Evolutionary conservation across 352 stramenopile genomes (phyloP).

Genomic region (Phytopythium chamaehyphon): DNA sequence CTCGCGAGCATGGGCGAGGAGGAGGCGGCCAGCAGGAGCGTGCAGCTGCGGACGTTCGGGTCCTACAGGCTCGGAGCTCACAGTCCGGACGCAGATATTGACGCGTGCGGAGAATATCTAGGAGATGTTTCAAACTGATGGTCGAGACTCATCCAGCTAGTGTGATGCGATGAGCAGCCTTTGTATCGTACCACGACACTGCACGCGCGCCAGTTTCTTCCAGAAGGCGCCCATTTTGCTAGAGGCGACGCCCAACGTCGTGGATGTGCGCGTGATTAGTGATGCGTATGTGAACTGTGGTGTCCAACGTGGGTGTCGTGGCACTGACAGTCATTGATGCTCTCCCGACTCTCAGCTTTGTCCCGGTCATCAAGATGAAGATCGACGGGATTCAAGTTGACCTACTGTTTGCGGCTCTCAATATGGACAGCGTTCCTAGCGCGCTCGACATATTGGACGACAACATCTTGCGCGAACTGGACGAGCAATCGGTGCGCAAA

Average conservation of each 20-base stretch:
- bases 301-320: conserved; percentile 1
- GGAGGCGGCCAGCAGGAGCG: conserved; percentile 24
- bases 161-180: conserved; percentile 30
- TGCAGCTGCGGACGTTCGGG: conserved; percentile 90
- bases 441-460: conserved; percentile 83
- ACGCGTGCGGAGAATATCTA: conserved; percentile 39
- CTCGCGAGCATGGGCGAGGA: conserved; percentile 39
- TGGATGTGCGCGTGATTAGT: conserved; percentile 75
- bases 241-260: conserved; percentile 62
- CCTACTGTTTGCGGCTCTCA: conserved; percentile 90
- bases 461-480: conserved; percentile 77
- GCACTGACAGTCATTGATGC: too few relatives aligned
- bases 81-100: conserved; percentile 81
- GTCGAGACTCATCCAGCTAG: background rate
- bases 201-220: conserved; percentile 86
- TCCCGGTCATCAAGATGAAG: conserved; percentile 94
- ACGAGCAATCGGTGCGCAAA: conserved; percentile 73
- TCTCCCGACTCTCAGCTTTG: conserved; percentile 37
- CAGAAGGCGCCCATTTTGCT: conserved; percentile 74
- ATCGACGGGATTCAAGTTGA: conserved; percentile 90
- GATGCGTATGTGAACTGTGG: conserved; percentile 76
- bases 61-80: conserved; percentile 88
- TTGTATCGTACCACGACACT: conserved; percentile 79
- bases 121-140: too few relatives aligned
- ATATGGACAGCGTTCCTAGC: conserved; percentile 49